phyloP scores from a whole-genome alignment of 2,329 filamentous ascomycete genomes.

The Colletotrichum camelliae region DNA sequence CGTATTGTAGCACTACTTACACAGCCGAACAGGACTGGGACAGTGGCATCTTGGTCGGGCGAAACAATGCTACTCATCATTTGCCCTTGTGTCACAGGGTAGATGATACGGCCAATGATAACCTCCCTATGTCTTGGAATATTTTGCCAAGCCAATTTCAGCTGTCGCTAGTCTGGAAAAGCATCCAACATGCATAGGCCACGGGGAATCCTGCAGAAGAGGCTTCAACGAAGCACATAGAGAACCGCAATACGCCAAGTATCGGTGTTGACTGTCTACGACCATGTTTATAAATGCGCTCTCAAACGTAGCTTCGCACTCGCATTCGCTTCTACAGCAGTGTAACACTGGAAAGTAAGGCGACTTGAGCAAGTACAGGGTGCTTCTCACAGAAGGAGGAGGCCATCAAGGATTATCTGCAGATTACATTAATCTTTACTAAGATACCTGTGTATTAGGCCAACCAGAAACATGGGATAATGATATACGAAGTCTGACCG shows the following conservation, averaged over 20 bases:
- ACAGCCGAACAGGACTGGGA: background rate
- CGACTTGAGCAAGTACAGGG: background rate
- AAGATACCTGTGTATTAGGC: background rate
- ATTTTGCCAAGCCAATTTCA: rapidly evolving
- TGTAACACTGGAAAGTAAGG: background rate
- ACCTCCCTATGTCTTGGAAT: background rate
- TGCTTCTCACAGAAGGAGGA: background rate
- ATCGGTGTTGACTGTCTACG: background rate
- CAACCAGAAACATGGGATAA: background rate
- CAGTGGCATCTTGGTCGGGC: background rate
- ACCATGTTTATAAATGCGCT: background rate
- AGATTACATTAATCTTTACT: background rate
- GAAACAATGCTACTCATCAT: background rate
- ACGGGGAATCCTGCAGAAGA: background rate
- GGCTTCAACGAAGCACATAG: background rate
- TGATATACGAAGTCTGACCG: background rate
- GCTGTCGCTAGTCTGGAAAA: background rate
- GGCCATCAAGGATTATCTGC: background rate
- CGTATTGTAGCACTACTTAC: background rate
- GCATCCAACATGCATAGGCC: background rate
- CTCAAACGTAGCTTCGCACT: background rate
- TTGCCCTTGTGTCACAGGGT: background rate
- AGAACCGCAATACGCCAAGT: background rate
- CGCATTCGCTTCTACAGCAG: background rate
- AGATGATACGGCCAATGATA: background rate